These are phyloP conservation scores for Fusarium paranaense DNA, from an alignment of 2,329 filamentous ascomycete genomes.

Conservation along the genomic window DNA sequence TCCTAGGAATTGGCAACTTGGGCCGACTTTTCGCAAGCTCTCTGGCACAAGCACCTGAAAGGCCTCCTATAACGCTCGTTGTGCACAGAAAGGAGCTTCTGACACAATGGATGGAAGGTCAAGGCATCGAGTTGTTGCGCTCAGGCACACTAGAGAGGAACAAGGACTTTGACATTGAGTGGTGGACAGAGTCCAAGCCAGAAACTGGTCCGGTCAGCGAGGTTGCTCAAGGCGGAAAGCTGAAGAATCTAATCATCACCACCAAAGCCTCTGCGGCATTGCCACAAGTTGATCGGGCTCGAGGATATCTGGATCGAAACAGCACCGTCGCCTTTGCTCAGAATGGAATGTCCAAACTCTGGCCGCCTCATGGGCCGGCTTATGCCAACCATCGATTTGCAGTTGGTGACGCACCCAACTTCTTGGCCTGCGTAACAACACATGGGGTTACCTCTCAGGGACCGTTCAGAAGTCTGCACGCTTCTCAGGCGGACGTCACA, in stretches of 20 bases:
- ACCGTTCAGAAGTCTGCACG: constrained; percentile 64
- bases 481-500: constrained; percentile 60
- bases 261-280: constrained; percentile 79
- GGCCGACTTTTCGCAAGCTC: constrained; percentile 83
- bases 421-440: constrained; percentile 74
- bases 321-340: constrained; percentile 88
- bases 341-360: constrained; percentile 83
- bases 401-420: constrained; percentile 66
- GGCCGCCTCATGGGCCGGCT: constrained; percentile 62
- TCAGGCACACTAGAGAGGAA: constrained; percentile 46
- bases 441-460: constrained; percentile 66
- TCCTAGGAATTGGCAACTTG: constrained; percentile 85
- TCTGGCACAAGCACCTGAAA: constrained; percentile 68
- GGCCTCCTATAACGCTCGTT: constrained; percentile 84
- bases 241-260: constrained; percentile 81
- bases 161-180: constrained; percentile 62
- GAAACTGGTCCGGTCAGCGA: constrained; percentile 52
- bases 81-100: constrained; percentile 71
- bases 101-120: constrained; percentile 57
- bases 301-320: constrained; percentile 68
- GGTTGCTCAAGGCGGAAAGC: constrained; percentile 54
- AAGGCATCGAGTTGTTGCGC: constrained; percentile 60
- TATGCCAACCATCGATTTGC: constrained; percentile 58
- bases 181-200: constrained; percentile 63
- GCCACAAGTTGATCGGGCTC: constrained; percentile 68